Conservation (phyloP, 1,284 basidiomycete genomes). For the Melampsora abietis-canadensis region DNA sequence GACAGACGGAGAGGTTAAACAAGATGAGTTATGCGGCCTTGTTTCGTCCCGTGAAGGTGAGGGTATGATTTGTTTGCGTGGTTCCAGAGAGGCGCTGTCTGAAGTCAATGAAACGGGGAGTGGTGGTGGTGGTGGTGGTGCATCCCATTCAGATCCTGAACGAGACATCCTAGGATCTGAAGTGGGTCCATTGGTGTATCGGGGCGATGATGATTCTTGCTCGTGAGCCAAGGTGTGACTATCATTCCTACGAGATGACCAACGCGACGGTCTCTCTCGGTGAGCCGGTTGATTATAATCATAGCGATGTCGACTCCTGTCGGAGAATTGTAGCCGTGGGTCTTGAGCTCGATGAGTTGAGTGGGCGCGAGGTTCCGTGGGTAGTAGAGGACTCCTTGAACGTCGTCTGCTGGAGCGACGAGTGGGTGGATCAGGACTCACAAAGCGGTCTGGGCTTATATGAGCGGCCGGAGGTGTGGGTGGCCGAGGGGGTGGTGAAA, state of each 20-base stretch:
- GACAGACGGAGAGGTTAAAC: not conserved
- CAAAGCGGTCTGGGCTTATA: not conserved
- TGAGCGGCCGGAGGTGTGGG: constrained; percentile 5
- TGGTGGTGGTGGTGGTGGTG: constrained; percentile 27
- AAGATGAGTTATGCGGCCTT: not conserved
- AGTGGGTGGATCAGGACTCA: not conserved
- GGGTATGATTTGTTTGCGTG: not conserved
- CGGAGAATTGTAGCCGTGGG: not conserved
- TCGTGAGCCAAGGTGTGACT: not conserved
- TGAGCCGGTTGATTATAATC: not conserved
- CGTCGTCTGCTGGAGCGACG: not conserved
- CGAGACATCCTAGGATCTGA: not conserved
- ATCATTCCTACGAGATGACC: not conserved
- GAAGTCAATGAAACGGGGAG: not conserved
- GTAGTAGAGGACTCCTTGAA: not conserved
- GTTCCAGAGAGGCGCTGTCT: not conserved
- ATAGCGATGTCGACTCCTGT: not conserved
- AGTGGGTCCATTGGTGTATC: constrained; percentile 6
- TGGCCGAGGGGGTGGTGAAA: constrained; percentile 20
- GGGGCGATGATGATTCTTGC: not conserved
- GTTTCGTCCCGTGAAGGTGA: not conserved
- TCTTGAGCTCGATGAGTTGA: not conserved
- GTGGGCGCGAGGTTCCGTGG: not conserved
- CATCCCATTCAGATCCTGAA: constrained; percentile 1
- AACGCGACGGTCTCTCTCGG: not conserved